These are phyloP conservation scores for Gremmenia infestans DNA, from an alignment of 2,329 filamentous ascomycete species.

Conservation along the genomic window DNA sequence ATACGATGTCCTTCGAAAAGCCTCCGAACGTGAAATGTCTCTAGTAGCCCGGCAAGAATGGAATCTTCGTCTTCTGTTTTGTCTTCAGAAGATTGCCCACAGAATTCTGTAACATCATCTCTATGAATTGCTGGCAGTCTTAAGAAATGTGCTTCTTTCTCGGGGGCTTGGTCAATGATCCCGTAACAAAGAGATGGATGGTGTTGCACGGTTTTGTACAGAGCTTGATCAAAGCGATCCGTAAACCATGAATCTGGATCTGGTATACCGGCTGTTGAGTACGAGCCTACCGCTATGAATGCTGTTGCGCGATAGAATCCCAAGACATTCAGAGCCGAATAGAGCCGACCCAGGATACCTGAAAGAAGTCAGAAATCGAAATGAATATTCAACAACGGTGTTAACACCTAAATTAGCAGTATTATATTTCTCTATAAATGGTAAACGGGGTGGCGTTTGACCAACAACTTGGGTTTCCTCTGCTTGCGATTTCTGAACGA, in stretches of 20 bases:
- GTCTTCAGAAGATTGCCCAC: background rate
- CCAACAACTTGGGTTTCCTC: too few species aligned
- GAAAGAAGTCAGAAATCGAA: background rate
- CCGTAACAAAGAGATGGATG: constrained; percentile 13
- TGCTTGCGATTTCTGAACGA: too few species aligned
- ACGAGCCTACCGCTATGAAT: background rate
- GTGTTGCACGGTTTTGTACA: constrained; percentile 4
- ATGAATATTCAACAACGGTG: background rate
- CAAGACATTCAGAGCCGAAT: background rate
- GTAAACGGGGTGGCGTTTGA: too few species aligned
- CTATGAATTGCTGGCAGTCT: constrained; percentile 1
- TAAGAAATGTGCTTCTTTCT: constrained; percentile 6
- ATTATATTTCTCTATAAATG: background rate
- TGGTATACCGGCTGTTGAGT: background rate
- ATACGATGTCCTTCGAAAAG: background rate
- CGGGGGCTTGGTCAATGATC: constrained; percentile 1
- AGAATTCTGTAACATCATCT: constrained; percentile 7
- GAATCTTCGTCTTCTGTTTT: background rate
- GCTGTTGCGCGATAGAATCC: background rate
- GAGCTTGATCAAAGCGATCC: background rate
- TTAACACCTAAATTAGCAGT: background rate
- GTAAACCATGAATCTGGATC: background rate
- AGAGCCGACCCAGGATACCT: background rate
- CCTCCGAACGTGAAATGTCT: background rate
- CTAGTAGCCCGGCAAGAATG: background rate